Conservation (phyloP, 257 asterid genomes). For the Nicotiana sylvestris region DNA sequence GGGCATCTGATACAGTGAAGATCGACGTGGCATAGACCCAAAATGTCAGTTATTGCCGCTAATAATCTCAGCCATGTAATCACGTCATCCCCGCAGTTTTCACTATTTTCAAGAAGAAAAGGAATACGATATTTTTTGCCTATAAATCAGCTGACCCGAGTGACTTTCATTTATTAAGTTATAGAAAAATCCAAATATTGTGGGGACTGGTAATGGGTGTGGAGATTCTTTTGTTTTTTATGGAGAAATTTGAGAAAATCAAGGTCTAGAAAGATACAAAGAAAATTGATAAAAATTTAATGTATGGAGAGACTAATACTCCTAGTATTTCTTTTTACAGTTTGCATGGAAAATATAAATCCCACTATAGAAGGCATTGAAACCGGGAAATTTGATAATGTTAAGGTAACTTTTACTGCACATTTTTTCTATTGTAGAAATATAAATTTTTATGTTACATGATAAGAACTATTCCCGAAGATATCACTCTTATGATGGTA, state of each 20-base stretch:
- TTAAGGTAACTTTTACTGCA: neutral
- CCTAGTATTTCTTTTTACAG: neutral
- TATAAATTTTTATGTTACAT: neutral
- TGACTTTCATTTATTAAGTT: neutral
- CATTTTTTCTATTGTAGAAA: neutral
- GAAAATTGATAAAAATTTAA: slow-evolving; percentile 12
- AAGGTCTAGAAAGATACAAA: neutral
- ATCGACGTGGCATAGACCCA: slow-evolving; percentile 30
- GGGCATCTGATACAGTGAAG: slow-evolving; percentile 17
- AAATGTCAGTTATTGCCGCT: slow-evolving; percentile 29
- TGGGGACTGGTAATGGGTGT: neutral
- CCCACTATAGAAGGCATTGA: neutral
- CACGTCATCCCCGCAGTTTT: slow-evolving; percentile 27
- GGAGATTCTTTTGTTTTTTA: neutral
- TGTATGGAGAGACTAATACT: slow-evolving; percentile 5
- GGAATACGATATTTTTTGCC: neutral
- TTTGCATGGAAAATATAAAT: neutral
- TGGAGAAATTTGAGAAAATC: neutral
- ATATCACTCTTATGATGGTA: neutral
- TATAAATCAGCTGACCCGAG: neutral
- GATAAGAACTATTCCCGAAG: neutral
- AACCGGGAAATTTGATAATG: neutral
- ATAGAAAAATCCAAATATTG: neutral
- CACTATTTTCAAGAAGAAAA: neutral
- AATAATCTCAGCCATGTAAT: slow-evolving; percentile 34